Evolutionary conservation across 805 yeast genomes (phyloP).

Genomic region (Candida manassasensis): DNA sequence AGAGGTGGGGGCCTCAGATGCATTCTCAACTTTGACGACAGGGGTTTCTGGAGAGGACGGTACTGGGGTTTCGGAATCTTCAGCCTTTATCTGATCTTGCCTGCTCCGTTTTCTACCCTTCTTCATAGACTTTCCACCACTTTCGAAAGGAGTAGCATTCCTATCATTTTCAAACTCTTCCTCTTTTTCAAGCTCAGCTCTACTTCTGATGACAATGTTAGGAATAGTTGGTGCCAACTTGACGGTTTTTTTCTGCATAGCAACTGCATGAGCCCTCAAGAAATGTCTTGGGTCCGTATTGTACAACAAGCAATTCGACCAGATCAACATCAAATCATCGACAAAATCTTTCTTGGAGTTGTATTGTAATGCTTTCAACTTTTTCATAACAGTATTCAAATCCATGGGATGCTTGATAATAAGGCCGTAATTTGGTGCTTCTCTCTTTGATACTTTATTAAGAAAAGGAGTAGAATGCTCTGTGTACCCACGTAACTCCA

Average conservation of each 20-base stretch:
- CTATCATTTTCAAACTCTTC: slow-evolving; percentile 33
- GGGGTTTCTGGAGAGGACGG: slow-evolving; percentile 10
- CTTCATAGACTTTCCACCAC: slow-evolving; percentile 34
- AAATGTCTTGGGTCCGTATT: slow-evolving; percentile 95
- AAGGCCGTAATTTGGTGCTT: slow-evolving; percentile 93
- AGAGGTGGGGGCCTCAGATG: slow-evolving; percentile 10
- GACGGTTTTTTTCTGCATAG: slow-evolving; percentile 89
- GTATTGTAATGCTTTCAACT: slow-evolving; percentile 77
- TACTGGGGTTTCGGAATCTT: slow-evolving; percentile 14
- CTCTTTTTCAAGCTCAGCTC: slow-evolving; percentile 68
- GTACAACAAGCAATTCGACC: slow-evolving; percentile 91
- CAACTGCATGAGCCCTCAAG: slow-evolving; percentile 84
- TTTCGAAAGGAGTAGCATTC: slow-evolving; percentile 19
- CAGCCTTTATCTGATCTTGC: slow-evolving; percentile 30
- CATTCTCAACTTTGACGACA: slow-evolving; percentile 5
- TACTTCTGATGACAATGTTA: slow-evolving; percentile 70
- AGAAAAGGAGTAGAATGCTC: slow-evolving; percentile 96
- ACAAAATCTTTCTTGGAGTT: slow-evolving; percentile 83
- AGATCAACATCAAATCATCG: slow-evolving; percentile 90
- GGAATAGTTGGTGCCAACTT: slow-evolving; percentile 82
- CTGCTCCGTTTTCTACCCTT: slow-evolving; percentile 39
- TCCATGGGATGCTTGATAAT: slow-evolving; percentile 95
- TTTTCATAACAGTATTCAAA: slow-evolving; percentile 87
- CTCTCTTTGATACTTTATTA: slow-evolving; percentile 94
- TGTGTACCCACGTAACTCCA: slow-evolving; percentile 84